Base-by-base conservation (phyloP, 495 filamentous ascomycete species). In the Xylaria castorea region DNA sequence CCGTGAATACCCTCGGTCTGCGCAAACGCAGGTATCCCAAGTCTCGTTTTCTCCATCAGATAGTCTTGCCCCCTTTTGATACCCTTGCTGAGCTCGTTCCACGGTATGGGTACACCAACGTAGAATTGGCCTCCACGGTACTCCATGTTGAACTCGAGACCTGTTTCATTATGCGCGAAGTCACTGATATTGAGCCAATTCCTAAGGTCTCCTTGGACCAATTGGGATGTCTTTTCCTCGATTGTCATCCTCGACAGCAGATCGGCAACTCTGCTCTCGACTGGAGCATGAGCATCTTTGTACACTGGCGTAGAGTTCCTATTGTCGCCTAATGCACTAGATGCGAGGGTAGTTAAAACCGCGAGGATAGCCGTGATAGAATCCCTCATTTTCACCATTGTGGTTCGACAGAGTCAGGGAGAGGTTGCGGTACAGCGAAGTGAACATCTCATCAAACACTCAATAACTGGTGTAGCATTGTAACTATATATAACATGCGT, bases 1-100 rank as follows among this genome's bases (percentile, higher is more conserved):
- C 91, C 91, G 74, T 93, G 91, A 64, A 93, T 91, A 79, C 87
- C 88, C 80, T 93, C 91, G 1, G 85, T 90, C 78, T 92, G 91
- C 14, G 92, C 90, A 68, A 92, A 82, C 2, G 91, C 90, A 27
- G 91, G 90, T 66, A 92, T 92, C 9, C 90, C 90, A 5, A 92
- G 83, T 8, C 85, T 88, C 5, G 90, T 91, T 76, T 90, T 87
- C 12, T 91, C 82, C 48, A 89, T 71, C 22, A 92, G 81, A 74
- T 92, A 92, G 55, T 91, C 89, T 72, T 92, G 91, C 12, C 84
- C 91, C 20, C 76, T 82, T 79, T 89, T 85, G 71, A 91, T 85
- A 68, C 89, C 88, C 8, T 87, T 80, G 25, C 86, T 83, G 48
- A 92, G 85, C 86, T 85, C 88, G 48, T 90, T 84, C 87, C 88